Percentiles rank a stretch among this genome's conserved stretches.
These are phyloP conservation scores for Fusarium sp. DNA, from an alignment of 2,329 filamentous ascomycete genomes.

Conservation along the genomic window DNA sequence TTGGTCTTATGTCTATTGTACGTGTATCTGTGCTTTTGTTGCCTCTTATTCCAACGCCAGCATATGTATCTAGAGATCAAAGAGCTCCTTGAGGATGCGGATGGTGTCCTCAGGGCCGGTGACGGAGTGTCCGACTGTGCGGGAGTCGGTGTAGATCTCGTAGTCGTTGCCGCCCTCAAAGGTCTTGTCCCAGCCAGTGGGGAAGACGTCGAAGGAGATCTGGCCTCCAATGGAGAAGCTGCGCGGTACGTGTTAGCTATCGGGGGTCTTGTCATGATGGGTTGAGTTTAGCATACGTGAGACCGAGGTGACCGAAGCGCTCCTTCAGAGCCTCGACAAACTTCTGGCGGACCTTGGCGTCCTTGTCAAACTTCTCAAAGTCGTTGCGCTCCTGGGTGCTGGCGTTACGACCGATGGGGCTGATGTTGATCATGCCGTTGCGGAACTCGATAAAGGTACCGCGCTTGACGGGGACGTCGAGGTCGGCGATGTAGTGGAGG, in stretches of 20 bases:
- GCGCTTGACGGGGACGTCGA: constrained; percentile 82
- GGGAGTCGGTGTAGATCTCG: constrained; percentile 84
- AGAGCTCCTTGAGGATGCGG: constrained; percentile 79
- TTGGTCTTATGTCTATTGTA: constrained; percentile 31
- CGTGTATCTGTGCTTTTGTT: constrained; percentile 27
- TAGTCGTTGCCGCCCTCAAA: constrained; percentile 91
- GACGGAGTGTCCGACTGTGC: constrained; percentile 87
- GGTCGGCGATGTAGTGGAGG: constrained; percentile 82
- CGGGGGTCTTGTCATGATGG: neutral
- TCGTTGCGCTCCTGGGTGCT: constrained; percentile 79
- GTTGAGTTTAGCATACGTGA: constrained; percentile 70
- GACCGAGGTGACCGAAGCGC: constrained; percentile 80
- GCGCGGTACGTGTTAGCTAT: constrained; percentile 12
- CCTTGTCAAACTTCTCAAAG: constrained; percentile 81
- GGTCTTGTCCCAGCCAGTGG: constrained; percentile 96
- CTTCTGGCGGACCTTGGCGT: constrained; percentile 75
- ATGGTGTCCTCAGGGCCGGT: constrained; percentile 83
- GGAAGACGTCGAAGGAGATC: constrained; percentile 99
- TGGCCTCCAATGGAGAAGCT: constrained; percentile 95
- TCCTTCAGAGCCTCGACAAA: constrained; percentile 80
- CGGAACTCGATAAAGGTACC: constrained; percentile 89
- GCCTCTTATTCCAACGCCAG: constrained; percentile 2
- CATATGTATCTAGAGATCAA: constrained; percentile 62
- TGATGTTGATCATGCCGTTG: constrained; percentile 90
- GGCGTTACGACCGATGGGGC: constrained; percentile 86